Conservation (phyloP, 768 basidiomycete genomes). For the Lyophyllum shimeji region DNA sequence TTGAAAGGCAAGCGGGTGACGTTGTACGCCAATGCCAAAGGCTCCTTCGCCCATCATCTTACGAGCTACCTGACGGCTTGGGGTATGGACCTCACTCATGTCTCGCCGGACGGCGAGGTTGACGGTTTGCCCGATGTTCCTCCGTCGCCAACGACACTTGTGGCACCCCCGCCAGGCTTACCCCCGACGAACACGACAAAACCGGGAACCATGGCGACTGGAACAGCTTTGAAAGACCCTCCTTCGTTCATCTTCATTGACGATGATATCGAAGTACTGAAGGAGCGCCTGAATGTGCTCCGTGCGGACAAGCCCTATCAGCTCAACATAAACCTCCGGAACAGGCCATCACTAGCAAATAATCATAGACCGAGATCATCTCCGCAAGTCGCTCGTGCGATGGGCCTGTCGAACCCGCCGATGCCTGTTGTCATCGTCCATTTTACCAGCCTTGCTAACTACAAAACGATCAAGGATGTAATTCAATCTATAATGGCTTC, state of each 20-base stretch:
- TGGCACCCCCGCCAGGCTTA: slow-evolving; percentile 6
- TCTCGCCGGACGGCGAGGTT: slow-evolving; percentile 56
- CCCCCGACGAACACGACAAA: slow-evolving; percentile 8
- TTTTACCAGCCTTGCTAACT: slow-evolving; percentile 89
- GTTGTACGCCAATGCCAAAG: slow-evolving; percentile 82
- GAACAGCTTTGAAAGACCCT: slow-evolving; percentile 16
- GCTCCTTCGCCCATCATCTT: slow-evolving; percentile 88
- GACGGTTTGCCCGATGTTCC: slow-evolving; percentile 35
- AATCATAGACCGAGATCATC: slow-evolving; percentile 80
- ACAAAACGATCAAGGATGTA: slow-evolving; percentile 83
- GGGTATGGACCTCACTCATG: slow-evolving; percentile 92
- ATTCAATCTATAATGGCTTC: slow-evolving; percentile 66
- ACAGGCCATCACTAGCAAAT: slow-evolving; percentile 66
- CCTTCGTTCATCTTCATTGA: slow-evolving; percentile 87
- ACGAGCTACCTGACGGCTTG: slow-evolving; percentile 92
- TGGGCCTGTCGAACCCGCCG: slow-evolving; percentile 35
- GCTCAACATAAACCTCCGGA: slow-evolving; percentile 42
- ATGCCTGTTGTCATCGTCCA: slow-evolving; percentile 68
- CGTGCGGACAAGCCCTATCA: slow-evolving; percentile 54
- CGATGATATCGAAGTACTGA: slow-evolving; percentile 82
- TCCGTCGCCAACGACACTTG: slow-evolving; percentile 5
- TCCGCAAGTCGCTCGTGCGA: slow-evolving; percentile 67
- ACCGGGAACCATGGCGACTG: background rate
- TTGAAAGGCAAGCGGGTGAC: slow-evolving; percentile 82
- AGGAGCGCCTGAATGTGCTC: slow-evolving; percentile 68